Evolutionary conservation across 371 early-diverging fungal species (phyloP), one percentile per base, ranked within the genome.

Genomic region (Mortierella polycephala): DNA sequence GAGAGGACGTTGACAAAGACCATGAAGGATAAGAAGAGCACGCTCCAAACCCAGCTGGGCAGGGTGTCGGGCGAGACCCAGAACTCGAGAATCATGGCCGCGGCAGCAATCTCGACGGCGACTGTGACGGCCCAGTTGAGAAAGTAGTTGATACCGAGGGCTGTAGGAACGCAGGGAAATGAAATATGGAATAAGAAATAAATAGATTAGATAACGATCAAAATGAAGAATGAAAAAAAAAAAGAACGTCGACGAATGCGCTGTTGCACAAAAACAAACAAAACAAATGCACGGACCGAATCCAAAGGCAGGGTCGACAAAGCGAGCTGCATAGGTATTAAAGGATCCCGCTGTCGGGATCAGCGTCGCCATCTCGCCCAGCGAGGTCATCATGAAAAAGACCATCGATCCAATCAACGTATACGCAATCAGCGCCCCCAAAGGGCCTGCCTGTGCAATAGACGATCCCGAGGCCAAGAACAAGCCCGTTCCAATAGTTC

Each of bases 361-460:
- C 58, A 87, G 88, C 0, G 96, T 91, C 11, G 94, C 85, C 93
- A 96, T 93, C 81, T 96, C 97, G 62, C 95, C 95, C 58, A 96
- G 84, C 55, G 89, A 91, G 46, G 92, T 91, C 83, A 93, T 88
- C 61, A 94, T 91, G 62, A 92, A 94, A 71, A 89, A 95, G 0
- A 96, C 94, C 91, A 94, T 90, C 40, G 87, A 67, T 64, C 94
- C 93, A 42, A 93, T 89, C n/a, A 91, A 71, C 23, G 80, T 62
- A 74, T 92, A 96, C 9, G 94, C 92, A 18, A 93, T 75, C 65
- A 96, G 82, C 1, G 92, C 89, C 45, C 96, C 96, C 9, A 86
- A 87, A 14, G 95, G 95, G 14, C 96, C 96, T 5, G 94, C 96
- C 5, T 74, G 57, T 0, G 89, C 89, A n/a, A 96, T 85, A 14